Conservation (phyloP, 306 rosid genomes). For the Gynostemma pentaphyllum region DNA sequence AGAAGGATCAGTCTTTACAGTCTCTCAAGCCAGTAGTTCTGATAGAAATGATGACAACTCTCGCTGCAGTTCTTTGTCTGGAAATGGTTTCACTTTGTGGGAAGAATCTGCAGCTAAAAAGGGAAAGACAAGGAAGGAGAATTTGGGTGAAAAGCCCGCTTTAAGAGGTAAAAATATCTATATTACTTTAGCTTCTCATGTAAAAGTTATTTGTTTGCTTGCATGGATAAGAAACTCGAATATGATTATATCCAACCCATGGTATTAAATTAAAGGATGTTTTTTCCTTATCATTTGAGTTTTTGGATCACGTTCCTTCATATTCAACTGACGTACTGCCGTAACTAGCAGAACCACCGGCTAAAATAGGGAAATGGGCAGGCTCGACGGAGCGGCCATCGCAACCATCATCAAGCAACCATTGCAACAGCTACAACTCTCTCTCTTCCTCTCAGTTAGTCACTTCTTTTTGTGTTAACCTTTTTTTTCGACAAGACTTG, state of each 20-base stretch:
- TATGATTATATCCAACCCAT: neutral
- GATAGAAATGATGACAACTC: slow-evolving; percentile 72
- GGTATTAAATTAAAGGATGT: neutral
- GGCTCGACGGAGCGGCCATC: slow-evolving; percentile 50
- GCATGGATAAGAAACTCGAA: slow-evolving; percentile 2
- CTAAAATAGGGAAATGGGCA: slow-evolving; percentile 51
- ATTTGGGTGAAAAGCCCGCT: slow-evolving; percentile 39
- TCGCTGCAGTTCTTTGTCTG: slow-evolving; percentile 68
- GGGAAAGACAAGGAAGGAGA: slow-evolving; percentile 94
- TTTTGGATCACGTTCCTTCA: neutral
- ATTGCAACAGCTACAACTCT: slow-evolving; percentile 54
- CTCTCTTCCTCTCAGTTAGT: slow-evolving; percentile 66
- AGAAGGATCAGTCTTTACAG: slow-evolving; percentile 45
- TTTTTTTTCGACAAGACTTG: no score
- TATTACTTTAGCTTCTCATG: no score
- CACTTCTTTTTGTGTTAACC: neutral
- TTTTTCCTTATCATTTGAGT: neutral
- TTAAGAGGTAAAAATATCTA: slow-evolving; percentile 53
- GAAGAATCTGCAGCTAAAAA: slow-evolving; percentile 63
- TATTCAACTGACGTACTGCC: neutral
- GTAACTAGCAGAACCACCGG: slow-evolving; percentile 25
- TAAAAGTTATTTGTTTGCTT: neutral
- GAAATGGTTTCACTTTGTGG: slow-evolving; percentile 87
- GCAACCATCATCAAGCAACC: slow-evolving; percentile 59
- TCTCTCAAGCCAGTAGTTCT: slow-evolving; percentile 33